Conservation (phyloP, 2,329 filamentous ascomycete species). For the Colletotrichum euphorbiae region DNA sequence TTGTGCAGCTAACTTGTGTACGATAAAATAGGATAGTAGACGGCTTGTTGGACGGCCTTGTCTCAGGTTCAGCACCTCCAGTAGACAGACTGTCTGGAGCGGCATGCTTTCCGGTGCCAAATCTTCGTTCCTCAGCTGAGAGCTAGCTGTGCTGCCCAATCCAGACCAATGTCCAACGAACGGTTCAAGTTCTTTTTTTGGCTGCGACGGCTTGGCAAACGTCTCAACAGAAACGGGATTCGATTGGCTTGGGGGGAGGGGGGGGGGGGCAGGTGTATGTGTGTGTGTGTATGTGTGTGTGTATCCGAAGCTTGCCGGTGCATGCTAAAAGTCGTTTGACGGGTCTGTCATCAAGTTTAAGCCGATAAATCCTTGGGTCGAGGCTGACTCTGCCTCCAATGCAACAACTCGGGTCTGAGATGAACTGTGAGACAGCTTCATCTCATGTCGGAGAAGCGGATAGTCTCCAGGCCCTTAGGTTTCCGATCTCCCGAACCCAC, state of each 20-base stretch:
- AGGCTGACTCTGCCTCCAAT: conserved; percentile 28
- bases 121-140: conserved; percentile 12
- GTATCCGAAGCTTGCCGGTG: conserved; percentile 27
- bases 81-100: not conserved
- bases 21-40: conserved; percentile 10
- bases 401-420: conserved; percentile 38
- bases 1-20: conserved; percentile 10
- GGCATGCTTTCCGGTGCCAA: conserved; percentile 24
- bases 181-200: not conserved
- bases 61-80: conserved; percentile 33
- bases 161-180: conserved; percentile 10
- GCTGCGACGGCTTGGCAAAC: conserved; percentile 35
- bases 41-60: conserved; percentile 30
- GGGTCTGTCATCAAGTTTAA: conserved; percentile 36
- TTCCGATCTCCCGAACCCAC: conserved; percentile 37
- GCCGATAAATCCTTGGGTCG: conserved; percentile 23
- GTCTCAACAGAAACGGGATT: not conserved
- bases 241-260: no score
- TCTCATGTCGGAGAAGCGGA: conserved; percentile 34
- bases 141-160: not conserved
- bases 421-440: conserved; percentile 39
- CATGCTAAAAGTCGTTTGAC: conserved; percentile 30
- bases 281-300: not conserved
- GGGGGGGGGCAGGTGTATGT: not conserved
- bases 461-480: conserved; percentile 20